phyloP scores from a whole-genome alignment of 768 basidiomycete species.

The Rhodocollybia butyracea region DNA sequence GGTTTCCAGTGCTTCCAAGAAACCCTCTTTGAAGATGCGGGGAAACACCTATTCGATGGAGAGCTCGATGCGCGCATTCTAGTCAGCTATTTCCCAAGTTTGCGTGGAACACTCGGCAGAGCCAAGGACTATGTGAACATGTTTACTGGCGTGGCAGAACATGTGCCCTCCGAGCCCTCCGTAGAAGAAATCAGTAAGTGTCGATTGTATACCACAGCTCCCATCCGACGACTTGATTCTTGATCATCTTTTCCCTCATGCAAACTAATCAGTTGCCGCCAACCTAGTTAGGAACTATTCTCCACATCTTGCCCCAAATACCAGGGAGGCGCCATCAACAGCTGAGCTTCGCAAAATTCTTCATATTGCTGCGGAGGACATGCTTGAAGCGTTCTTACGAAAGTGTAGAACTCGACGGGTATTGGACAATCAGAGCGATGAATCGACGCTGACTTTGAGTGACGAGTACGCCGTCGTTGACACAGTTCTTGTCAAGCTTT shows the following conservation, averaged over 20 bases:
- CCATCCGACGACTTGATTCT: constrained; percentile 17
- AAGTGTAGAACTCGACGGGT: constrained; percentile 52
- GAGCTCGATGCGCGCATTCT: constrained; percentile 82
- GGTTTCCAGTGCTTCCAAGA: constrained; percentile 78
- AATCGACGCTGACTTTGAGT: constrained; percentile 14
- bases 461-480: constrained; percentile 51
- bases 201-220: constrained; percentile 17
- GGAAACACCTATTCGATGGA: constrained; percentile 72
- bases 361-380: constrained; percentile 62
- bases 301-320: constrained; percentile 74
- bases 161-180: constrained; percentile 63
- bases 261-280: constrained; percentile 76
- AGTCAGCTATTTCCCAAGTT: constrained; percentile 73
- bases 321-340: constrained; percentile 65
- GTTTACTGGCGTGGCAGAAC: constrained; percentile 71
- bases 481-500: constrained; percentile 75
- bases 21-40: constrained; percentile 82
- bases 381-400: constrained; percentile 68
- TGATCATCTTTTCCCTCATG: constrained; percentile 39
- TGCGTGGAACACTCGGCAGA: constrained; percentile 64
- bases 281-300: constrained; percentile 93
- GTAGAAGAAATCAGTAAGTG: constrained; percentile 88
- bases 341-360: constrained; percentile 66
- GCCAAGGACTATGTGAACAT: constrained; percentile 58
- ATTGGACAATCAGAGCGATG: constrained; percentile 23